Evolutionary conservation across 2,329 filamentous ascomycete species (phyloP), one percentile per base, ranked within the genome.

Genomic region (Corinectria fuckeliana): DNA sequence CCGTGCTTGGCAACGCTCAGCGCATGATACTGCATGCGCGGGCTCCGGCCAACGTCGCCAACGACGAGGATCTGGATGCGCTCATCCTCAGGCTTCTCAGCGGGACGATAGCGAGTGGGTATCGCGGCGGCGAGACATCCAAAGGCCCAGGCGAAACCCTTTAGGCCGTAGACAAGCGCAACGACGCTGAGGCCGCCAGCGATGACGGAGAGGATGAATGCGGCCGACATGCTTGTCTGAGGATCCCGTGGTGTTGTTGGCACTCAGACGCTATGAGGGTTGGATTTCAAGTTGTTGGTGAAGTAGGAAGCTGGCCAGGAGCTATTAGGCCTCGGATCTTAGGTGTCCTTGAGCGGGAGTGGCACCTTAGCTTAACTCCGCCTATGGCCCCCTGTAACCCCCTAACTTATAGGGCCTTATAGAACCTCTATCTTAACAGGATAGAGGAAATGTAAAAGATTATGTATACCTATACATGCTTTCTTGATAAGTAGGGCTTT

Each of bases 11-110:
- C 92, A 70, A 98, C 88, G 74, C 94, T 98, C 67, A 97, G 81
- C 18, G 94, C 94, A 83, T 99, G 95, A 71, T 99, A 98, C 73
- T 98, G 93, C 94, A 99, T 99, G 56, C 95, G 92, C 49, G 95
- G 95, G 74, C 94, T 98, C 44, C 93, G 88, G 36, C 95, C 95
- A 74, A 99, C 93, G 72, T 99, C 95, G 42, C 95, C 95, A 25
- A 99, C 85, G 16, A 99, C 95, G 14, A 99, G 83, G 51, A 99
- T 87, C 76, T 97, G 92, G 41, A 94, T 72, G 60, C 79, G 78
- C 39, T 80, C 76, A 64, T 80, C 74, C 20, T 75, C 68, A 34
- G 73, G 72, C 11, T 71, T 70, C 58, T 67, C 66, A 2, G 77
- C 68, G 4, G 76, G 75, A 10, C 51, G 62, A 58, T 80, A 76